Conservation (phyloP, 169 alveolate genomes). For the Cryptosporidium baileyi region DNA sequence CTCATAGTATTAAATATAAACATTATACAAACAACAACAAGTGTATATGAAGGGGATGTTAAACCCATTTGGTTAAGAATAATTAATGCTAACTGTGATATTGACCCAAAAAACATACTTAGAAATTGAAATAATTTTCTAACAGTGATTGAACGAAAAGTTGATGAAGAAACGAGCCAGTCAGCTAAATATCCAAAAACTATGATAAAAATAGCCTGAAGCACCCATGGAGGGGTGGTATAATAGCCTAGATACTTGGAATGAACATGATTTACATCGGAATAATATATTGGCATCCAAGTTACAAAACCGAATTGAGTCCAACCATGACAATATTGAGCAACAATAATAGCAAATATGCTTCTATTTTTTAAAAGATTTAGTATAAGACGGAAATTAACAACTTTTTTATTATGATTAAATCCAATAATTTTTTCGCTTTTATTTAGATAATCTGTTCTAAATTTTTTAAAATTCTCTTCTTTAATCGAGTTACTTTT, state of each 20-base stretch:
- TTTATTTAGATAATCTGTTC: not conserved
- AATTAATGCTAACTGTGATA: constrained; percentile 2
- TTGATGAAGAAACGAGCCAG: not conserved
- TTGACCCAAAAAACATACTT: constrained; percentile 59
- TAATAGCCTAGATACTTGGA: constrained; percentile 26
- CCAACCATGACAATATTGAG: constrained; percentile 70
- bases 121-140: constrained; percentile 44
- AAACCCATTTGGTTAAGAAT: not conserved
- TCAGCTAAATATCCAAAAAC: constrained; percentile 50
- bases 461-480: too few relatives aligned
- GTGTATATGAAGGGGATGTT: constrained; percentile 19
- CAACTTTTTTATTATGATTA: not conserved
- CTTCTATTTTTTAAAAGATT: constrained; percentile 3
- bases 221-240: constrained; percentile 66
- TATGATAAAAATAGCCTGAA: constrained; percentile 45
- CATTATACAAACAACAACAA: constrained; percentile 41
- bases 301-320: constrained; percentile 66
- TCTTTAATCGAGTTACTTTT: too few relatives aligned
- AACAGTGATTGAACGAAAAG: constrained; percentile 1
- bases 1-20: constrained; percentile 61
- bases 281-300: constrained; percentile 59
- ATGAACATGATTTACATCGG: constrained; percentile 33
- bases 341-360: constrained; percentile 20
- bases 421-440: too few relatives aligned
- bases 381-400: not conserved